phyloP scores from a whole-genome alignment of 2,329 filamentous ascomycete species.

The Fusarium kyushuense region DNA sequence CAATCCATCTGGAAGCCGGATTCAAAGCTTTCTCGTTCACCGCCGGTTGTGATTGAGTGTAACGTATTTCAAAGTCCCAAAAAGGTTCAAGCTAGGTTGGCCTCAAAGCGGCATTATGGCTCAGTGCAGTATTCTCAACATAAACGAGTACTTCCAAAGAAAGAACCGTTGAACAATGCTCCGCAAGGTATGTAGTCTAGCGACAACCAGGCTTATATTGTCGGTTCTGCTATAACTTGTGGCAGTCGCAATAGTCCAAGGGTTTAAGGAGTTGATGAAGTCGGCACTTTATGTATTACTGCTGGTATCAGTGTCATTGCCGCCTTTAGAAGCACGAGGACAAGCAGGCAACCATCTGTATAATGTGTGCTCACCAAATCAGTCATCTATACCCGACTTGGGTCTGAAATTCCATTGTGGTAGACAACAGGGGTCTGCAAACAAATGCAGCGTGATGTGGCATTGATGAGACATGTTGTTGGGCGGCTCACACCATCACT shows the following conservation, averaged over 20 bases:
- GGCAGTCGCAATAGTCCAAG: not conserved
- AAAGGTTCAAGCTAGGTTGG: slow-evolving; percentile 1
- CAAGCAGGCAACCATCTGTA: no score
- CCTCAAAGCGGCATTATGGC: slow-evolving; percentile 10
- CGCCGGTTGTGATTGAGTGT: slow-evolving; percentile 19
- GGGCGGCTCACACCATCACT: slow-evolving; percentile 1
- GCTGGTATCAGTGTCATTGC: not conserved
- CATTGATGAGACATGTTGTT: slow-evolving; percentile 4
- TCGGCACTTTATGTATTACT: not conserved
- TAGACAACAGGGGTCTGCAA: not conserved
- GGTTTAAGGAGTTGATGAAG: not conserved
- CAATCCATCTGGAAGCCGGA: not conserved
- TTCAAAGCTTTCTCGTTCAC: not conserved
- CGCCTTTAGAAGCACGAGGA: not conserved
- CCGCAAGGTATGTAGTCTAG: not conserved
- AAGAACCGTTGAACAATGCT: not conserved
- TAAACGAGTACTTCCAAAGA: not conserved
- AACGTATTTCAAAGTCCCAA: slow-evolving; percentile 5
- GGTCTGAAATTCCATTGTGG: not conserved
- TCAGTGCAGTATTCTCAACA: not conserved
- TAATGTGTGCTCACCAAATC: not conserved
- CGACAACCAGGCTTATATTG: not conserved
- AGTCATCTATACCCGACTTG: not conserved
- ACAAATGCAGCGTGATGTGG: slow-evolving; percentile 2
- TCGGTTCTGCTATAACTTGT: not conserved